These are phyloP conservation scores for Pythium chondricola DNA, from an alignment of 352 stramenopile species.

Conservation along the genomic window DNA sequence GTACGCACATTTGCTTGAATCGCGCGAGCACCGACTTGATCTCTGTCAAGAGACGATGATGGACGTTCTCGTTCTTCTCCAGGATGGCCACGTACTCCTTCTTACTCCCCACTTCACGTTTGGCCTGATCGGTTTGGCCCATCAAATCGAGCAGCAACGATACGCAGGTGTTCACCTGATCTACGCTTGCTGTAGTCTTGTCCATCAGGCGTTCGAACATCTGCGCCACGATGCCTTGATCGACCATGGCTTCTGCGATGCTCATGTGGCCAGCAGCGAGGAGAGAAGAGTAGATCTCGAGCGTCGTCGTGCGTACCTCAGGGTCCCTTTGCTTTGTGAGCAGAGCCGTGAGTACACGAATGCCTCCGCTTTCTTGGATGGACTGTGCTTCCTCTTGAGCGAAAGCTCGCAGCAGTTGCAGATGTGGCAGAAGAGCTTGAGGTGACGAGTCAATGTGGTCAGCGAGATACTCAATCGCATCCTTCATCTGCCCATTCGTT, in stretches of 20 bases:
- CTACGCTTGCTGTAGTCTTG: neutral
- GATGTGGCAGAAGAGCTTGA: conserved; percentile 4
- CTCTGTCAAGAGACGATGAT: conserved; percentile 13
- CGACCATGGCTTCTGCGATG: conserved; percentile 10
- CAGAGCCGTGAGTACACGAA: conserved; percentile 11
- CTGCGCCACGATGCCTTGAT: conserved; percentile 8
- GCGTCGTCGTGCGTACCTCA: neutral
- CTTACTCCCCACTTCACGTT: conserved; percentile 6
- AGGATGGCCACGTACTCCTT: conserved; percentile 8
- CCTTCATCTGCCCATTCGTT: conserved; percentile 11
- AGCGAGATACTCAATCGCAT: conserved; percentile 7
- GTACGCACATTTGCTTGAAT: conserved; percentile 21
- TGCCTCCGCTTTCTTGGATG: conserved; percentile 12
- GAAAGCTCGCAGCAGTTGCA: conserved; percentile 5
- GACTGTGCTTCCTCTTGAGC: conserved; percentile 9
- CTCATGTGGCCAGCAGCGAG: neutral
- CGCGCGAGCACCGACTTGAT: conserved; percentile 23
- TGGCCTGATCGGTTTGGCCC: conserved; percentile 12
- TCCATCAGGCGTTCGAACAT: conserved; percentile 6
- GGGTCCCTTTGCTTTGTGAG: conserved; percentile 2
- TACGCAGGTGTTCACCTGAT: conserved; percentile 1
- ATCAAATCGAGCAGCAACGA: conserved; percentile 18
- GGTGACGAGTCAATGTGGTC: neutral
- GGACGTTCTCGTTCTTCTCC: conserved; percentile 8
- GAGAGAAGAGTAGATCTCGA: conserved; percentile 16